Conservation (phyloP, 306 rosid species). For the Dicorynia guianensis region DNA sequence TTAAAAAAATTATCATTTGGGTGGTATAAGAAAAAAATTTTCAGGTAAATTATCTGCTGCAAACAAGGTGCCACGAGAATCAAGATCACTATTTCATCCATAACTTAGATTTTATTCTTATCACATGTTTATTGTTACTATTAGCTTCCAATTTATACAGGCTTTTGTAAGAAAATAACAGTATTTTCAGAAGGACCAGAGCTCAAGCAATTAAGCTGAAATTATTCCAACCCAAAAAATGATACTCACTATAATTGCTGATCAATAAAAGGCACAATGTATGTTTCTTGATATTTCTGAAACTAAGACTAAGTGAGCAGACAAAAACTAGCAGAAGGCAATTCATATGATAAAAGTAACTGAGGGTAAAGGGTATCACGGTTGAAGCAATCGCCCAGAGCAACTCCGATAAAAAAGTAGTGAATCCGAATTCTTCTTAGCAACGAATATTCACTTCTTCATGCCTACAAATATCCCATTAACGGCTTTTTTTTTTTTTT, state of each 20-base stretch:
- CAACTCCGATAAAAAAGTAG: slow-evolving; percentile 8
- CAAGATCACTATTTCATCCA: slow-evolving; percentile 23
- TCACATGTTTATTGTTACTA: not conserved
- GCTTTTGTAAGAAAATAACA: slow-evolving; percentile 2
- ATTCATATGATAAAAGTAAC: not conserved
- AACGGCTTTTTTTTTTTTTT: slow-evolving; percentile 24
- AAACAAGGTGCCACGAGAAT: not conserved
- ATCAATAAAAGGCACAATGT: slow-evolving; percentile 31
- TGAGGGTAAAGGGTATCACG: slow-evolving; percentile 26
- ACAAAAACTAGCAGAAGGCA: not conserved
- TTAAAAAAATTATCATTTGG: slow-evolving; percentile 29
- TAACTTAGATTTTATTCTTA: not conserved
- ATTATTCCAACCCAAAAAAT: slow-evolving; percentile 16
- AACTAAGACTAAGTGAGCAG: slow-evolving; percentile 1
- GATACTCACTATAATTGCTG: not conserved
- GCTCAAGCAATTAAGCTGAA: not conserved
- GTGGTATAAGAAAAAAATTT: slow-evolving; percentile 2
- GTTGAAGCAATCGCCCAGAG: slow-evolving; percentile 27
- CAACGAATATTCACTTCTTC: slow-evolving; percentile 28
- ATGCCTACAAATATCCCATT: slow-evolving; percentile 25
- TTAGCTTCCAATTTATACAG: slow-evolving; percentile 1
- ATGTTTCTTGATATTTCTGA: not conserved
- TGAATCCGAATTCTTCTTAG: slow-evolving; percentile 34
- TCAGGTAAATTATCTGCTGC: not conserved
- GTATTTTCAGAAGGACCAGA: not conserved